Evolutionary conservation across 768 basidiomycete species (phyloP), one percentile per base, ranked within the genome.

Genomic region (Clitopilus hobsonii): DNA sequence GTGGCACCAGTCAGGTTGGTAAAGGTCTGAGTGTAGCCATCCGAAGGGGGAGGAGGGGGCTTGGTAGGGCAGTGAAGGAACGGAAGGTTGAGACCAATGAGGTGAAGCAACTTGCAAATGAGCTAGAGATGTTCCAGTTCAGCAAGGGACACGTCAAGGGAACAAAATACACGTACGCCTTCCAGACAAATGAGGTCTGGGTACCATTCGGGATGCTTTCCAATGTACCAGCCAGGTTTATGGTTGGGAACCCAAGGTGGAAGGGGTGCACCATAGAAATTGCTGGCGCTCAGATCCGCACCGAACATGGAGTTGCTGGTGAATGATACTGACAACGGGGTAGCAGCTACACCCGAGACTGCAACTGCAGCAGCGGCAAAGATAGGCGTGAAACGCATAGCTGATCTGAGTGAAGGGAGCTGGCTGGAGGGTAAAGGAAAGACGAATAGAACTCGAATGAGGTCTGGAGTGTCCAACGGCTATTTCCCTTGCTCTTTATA

Each of bases 221-320:
- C 76, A 28, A 68, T 74, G 63, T 76, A 77, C 76, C 76, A 78
- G 38, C 76, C 76, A 45, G 76, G 75, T 24, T 69, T 53, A 28
- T 64, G 41, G 3, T 61, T 65, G 32, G 58, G 30, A 10, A 61
- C 53, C 75, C 74, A 75, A 25, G 75, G 75, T 25, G 71, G 64
- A 30, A 58, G 56, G 7, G 76, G 76, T 25, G 76, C 65, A 45
- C 71, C 71, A 54, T 74, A 78, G 56, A 67, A 48, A 59, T 71
- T 75, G 38, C 45, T 48, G 24, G 53, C 38, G 27, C 63, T 68
- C 54, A 76, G 60, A 56, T 74, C 68, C 52, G 59, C 56, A 1
- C 66, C 67, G 18, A 69, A 48, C 20, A 67, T 18, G 47, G 49
- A 36, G 22, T 16, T 22, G 52, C 48, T 30, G 55, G 64, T 56